These are phyloP conservation scores for Clarireedia sp. DNA, from an alignment of 2,329 filamentous ascomycete species.

Conservation along the genomic window DNA sequence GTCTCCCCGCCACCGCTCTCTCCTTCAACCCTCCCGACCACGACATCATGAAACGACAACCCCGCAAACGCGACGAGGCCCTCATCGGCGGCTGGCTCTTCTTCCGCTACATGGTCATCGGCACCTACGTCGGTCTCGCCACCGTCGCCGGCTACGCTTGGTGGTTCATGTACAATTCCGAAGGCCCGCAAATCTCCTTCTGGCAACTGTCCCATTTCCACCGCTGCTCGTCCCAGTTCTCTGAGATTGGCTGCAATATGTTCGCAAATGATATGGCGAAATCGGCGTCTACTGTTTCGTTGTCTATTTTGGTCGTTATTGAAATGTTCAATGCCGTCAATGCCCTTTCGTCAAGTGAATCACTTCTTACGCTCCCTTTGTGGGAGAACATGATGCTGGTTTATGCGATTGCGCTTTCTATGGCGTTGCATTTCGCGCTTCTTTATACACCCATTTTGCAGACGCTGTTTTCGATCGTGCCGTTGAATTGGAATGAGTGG, in stretches of 20 bases:
- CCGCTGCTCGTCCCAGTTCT: conserved; percentile 76
- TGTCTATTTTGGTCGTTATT: conserved; percentile 90
- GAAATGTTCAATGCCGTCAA: conserved; percentile 99
- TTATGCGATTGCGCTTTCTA: conserved; percentile 85
- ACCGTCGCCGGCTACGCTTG: conserved; percentile 98
- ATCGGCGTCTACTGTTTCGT: conserved; percentile 83
- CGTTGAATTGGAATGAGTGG: conserved; percentile 82
- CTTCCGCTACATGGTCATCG: conserved; percentile 94
- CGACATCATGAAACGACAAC: conserved; percentile 91
- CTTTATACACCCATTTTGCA: conserved; percentile 89
- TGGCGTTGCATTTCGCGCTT: conserved; percentile 90
- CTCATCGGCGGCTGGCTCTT: conserved; percentile 95
- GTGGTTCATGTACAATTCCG: conserved; percentile 97
- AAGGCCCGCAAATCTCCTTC: conserved; percentile 86
- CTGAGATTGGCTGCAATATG: conserved; percentile 86
- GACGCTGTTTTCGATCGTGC: conserved; percentile 80
- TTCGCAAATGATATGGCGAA: conserved; percentile 81
- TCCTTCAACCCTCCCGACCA: conserved; percentile 99
- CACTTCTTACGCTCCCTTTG: conserved; percentile 83
- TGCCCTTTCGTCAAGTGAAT: conserved; percentile 90
- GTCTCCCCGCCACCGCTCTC: conserved; percentile 88
- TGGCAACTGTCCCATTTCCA: conserved; percentile 90
- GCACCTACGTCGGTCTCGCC: conserved; percentile 86
- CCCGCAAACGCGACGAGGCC: conserved; percentile 84
- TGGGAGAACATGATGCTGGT: conserved; percentile 99